Evolutionary conservation across 2,329 filamentous ascomycete species (phyloP), one percentile per base, ranked within the genome.

Genomic region (Stagonosporopsis vannaccii): DNA sequence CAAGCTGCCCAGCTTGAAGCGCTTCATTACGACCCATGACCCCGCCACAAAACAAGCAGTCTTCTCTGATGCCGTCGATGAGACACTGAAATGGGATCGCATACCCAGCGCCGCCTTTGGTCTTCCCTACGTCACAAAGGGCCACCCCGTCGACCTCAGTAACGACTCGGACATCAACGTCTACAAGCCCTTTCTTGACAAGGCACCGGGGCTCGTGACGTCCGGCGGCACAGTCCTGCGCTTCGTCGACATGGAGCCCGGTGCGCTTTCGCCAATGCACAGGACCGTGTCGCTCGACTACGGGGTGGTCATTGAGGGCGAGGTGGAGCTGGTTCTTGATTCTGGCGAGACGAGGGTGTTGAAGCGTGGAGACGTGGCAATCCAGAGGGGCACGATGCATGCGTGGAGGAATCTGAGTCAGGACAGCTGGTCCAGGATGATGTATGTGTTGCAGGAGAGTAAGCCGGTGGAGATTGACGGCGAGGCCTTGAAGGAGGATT

Each of bases 121-220:
- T 17, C 77, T 83, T 3, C 75, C 74, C 36, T 85, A 85, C 65
- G 76, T 80, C 6, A 81, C 83, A 2, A 75, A 78, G 28, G 65
- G 72, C 33, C 79, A 78, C 54, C 82, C 83, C 0, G 76, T 79
- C 13, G 62, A 80, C 33, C 69, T 85, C 33, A 76, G 76, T 66
- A 59, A 70, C 9, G 75, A 80, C 45, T 65, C 74, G 46, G 83
- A 86, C 64, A 65, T 85, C 5, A 54, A 62, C 9, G 68, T 70
- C 8, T 84, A 85, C 72, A 70, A 77, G 40, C 62, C 66, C 32
- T 79, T 79, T 59, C 73, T 84, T 11, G 56, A 71, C 6, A 67
- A 73, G 19, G 76, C 80, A 0, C 81, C 83, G 0, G 83, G 83
- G 0, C 73, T 85, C 5, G 77, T 79, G 6, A 71, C 80, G 17